phyloP scores from a whole-genome alignment of 1,284 basidiomycete species.

The Apiotrichum montevideense region DNA sequence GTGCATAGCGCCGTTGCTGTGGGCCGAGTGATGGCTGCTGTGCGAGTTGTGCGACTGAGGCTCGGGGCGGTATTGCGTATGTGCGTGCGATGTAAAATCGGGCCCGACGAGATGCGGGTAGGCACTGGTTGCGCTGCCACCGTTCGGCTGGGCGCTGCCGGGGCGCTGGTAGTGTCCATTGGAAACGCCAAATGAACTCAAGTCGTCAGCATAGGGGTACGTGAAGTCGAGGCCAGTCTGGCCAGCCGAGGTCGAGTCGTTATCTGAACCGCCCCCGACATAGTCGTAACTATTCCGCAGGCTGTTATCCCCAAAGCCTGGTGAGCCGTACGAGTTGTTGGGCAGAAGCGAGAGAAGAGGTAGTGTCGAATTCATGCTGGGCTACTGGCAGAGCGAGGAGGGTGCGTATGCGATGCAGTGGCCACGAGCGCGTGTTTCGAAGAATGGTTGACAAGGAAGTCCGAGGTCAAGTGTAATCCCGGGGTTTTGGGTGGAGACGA shows the following conservation, averaged over 20 bases:
- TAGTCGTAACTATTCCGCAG: slow-evolving; percentile 15
- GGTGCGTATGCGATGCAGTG: too few relatives aligned
- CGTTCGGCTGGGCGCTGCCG: slow-evolving; percentile 1
- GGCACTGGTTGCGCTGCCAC: slow-evolving; percentile 1
- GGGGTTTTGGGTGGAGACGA: too few relatives aligned
- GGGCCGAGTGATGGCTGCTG: neutral
- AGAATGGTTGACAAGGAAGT: too few relatives aligned
- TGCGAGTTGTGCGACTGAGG: slow-evolving; percentile 5
- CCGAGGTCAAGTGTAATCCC: too few relatives aligned
- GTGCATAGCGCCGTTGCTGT: slow-evolving; percentile 1
- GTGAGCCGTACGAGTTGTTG: slow-evolving; percentile 12
- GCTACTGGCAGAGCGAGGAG: too few relatives aligned
- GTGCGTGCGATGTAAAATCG: slow-evolving; percentile 12
- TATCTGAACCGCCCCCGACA: slow-evolving; percentile 13
- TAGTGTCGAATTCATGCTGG: too few relatives aligned
- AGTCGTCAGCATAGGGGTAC: slow-evolving; percentile 11
- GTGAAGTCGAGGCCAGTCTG: slow-evolving; percentile 6
- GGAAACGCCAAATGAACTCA: slow-evolving; percentile 7
- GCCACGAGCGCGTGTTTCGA: too few relatives aligned
- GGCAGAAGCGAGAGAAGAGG: slow-evolving; percentile 14
- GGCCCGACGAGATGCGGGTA: slow-evolving; percentile 18
- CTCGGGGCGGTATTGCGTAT: slow-evolving; percentile 11
- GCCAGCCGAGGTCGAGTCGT: slow-evolving; percentile 6
- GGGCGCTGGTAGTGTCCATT: slow-evolving; percentile 12
- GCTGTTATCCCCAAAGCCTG: slow-evolving; percentile 7